A percentile compares a stretch with the other conserved stretches of the same genome.
Evolutionary conservation across 2,329 filamentous ascomycete genomes (phyloP).

Genomic region (Verruconis gallopava): DNA sequence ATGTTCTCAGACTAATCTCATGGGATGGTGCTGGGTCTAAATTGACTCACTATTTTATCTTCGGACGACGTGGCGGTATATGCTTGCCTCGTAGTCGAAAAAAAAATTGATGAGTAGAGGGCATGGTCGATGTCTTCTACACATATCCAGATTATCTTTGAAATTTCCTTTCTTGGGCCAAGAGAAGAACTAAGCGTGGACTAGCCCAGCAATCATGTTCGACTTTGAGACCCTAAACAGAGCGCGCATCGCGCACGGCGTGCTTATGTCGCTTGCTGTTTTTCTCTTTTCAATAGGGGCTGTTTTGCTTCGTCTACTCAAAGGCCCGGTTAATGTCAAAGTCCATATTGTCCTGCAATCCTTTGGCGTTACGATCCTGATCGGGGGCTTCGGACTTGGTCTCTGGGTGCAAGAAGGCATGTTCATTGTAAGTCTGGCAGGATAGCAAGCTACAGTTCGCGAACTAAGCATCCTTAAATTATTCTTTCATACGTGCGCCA

Average conservation of each 20-base stretch:
- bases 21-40: no score
- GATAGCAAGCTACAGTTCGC: not conserved
- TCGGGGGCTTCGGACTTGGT: not conserved
- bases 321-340: not conserved
- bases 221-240: conserved; percentile 74
- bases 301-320: not conserved
- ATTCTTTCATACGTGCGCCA: no score
- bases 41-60: no score
- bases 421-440: not conserved
- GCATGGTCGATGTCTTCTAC: no score
- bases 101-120: no score
- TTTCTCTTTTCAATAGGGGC: not conserved
- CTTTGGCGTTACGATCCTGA: not conserved
- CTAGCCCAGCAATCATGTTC: conserved; percentile 83
- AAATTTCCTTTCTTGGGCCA: no score
- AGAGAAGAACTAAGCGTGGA: no score
- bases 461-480: not conserved
- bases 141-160: no score
- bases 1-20: no score
- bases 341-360: not conserved
- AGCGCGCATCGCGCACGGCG: conserved; percentile 32
- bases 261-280: not conserved
- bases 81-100: no score
- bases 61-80: no score
- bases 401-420: not conserved